Evolutionary conservation across 2,329 filamentous ascomycete species (phyloP).

Genomic region (Venturia effusa): DNA sequence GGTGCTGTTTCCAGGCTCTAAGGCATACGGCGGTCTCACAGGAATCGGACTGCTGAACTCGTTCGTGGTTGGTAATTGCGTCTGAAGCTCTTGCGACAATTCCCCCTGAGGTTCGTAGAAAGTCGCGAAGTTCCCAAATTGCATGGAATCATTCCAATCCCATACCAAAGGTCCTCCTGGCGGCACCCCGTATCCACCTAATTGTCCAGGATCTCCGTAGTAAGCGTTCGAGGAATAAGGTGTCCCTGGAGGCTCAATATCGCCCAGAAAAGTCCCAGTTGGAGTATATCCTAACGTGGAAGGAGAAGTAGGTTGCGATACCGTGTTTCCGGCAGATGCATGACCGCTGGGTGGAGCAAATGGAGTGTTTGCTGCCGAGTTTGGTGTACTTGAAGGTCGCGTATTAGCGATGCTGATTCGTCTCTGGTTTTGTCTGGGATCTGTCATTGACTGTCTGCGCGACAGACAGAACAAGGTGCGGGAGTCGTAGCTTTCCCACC

Average conservation of each 20-base stretch:
- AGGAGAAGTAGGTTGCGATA: constrained; percentile 4
- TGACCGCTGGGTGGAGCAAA: background rate
- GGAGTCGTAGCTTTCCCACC: background rate
- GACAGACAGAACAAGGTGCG: background rate
- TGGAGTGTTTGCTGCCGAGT: background rate
- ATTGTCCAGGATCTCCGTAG: constrained; percentile 1
- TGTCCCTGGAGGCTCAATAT: background rate
- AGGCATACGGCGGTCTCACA: constrained; percentile 12
- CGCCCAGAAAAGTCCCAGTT: background rate
- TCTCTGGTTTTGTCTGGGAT: background rate
- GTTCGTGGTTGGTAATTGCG: constrained; percentile 19
- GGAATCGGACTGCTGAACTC: constrained; percentile 29
- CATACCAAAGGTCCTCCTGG: constrained; percentile 20
- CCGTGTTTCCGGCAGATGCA: background rate
- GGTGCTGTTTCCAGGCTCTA: constrained; percentile 11
- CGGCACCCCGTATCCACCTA: constrained; percentile 8
- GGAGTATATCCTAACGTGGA: background rate
- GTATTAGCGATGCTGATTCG: background rate
- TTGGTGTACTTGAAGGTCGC: background rate
- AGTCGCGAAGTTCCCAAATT: constrained; percentile 20
- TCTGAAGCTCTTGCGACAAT: constrained; percentile 27
- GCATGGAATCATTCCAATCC: constrained; percentile 29
- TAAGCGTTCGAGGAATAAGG: background rate
- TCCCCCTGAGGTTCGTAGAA: constrained; percentile 37
- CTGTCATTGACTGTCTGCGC: constrained; percentile 1